Evolutionary conservation across 768 basidiomycete genomes (phyloP), one percentile per base, ranked within the genome.

Genomic region (Podaxis sp.): DNA sequence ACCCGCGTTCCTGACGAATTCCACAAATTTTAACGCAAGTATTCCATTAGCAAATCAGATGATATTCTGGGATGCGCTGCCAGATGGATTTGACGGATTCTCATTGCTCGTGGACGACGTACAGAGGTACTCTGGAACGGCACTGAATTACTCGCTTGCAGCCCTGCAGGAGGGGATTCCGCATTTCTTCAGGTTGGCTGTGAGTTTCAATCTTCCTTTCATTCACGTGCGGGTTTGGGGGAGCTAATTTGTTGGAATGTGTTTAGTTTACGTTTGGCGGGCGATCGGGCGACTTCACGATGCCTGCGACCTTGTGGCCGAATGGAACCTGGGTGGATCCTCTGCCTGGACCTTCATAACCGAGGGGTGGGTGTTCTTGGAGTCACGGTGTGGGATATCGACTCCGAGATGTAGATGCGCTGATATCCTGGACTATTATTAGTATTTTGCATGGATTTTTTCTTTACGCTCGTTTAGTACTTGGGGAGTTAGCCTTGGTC

Each of bases 241-340:
- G 66, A 12, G 22, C n/a, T 63, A 17, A 11, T 29, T 3, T 49
- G 43, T 46, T 43, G 57, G 53, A 49, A 25, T 65, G 56, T 38
- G 19, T 57, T 29, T 69, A 90, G 87, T 85, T 81, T 59, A 80
- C 77, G 17, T 80, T 69, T 15, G 67, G 72, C 1, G 80, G 78
- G 17, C 68, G 66, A 17, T 70, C 82, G 11, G 92, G 91, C 15
- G 92, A 94, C 73, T 95, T 90, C 67, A 93, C 93, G 0, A 90
- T 83, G 78, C 80, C 92, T 5, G 91, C 90, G 6, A 86, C 82
- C 3, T 75, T 91, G 56, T 89, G 85, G 79, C 84, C 87, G 2
- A 94, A 94, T 71, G 89, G 90, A 55, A 92, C 91, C 15, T 94
- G 91, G 91, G 79, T 85, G 47, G 82, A 92, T 70, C 86, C 94